A percentile compares a stretch with the other conserved stretches of the same genome.
Evolutionary conservation across 352 stramenopile genomes (phyloP).

Genomic region (Phytopythium vexans): DNA sequence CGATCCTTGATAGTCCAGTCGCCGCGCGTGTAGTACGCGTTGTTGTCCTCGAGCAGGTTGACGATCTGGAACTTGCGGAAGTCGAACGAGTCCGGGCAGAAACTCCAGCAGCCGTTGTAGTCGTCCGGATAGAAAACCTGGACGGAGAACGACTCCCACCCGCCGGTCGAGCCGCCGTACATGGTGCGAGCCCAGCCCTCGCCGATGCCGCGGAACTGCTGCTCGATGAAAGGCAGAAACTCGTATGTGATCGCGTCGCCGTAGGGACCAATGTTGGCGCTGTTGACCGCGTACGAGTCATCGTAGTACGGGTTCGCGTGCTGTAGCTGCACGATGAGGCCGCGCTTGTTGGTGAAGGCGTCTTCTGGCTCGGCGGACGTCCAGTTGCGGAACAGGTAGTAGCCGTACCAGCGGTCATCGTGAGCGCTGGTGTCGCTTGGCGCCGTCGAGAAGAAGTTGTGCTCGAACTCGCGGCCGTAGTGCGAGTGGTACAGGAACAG

Average conservation of each 20-base stretch:
- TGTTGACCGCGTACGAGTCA: constrained; percentile 77
- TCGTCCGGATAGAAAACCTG: constrained; percentile 76
- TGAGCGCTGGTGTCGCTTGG: constrained; percentile 22
- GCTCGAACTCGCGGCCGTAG: constrained; percentile 64
- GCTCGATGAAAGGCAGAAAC: constrained; percentile 65
- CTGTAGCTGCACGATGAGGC: constrained; percentile 74
- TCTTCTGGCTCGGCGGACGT: constrained; percentile 45
- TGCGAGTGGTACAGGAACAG: constrained; percentile 78
- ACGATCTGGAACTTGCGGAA: constrained; percentile 77
- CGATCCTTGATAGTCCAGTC: constrained; percentile 77
- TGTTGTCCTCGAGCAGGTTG: constrained; percentile 53
- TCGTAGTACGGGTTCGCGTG: constrained; percentile 82
- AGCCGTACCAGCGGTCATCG: constrained; percentile 44
- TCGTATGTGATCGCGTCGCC: constrained; percentile 75
- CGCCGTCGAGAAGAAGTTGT: constrained; percentile 34
- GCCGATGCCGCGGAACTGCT: constrained; percentile 57
- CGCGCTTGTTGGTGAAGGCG: constrained; percentile 56
- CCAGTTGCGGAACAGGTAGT: constrained; percentile 75
- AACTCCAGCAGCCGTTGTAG: constrained; percentile 83
- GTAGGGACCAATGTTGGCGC: constrained; percentile 70
- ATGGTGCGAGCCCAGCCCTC: constrained; percentile 66
- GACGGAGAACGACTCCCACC: constrained; percentile 71
- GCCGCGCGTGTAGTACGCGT: constrained; percentile 62
- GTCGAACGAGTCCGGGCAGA: constrained; percentile 73
- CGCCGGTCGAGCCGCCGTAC: constrained; percentile 72